Evolutionary conservation across 352 stramenopile genomes (phyloP), one percentile per base, ranked within the genome.

Genomic region (Phytophthora sojae): DNA sequence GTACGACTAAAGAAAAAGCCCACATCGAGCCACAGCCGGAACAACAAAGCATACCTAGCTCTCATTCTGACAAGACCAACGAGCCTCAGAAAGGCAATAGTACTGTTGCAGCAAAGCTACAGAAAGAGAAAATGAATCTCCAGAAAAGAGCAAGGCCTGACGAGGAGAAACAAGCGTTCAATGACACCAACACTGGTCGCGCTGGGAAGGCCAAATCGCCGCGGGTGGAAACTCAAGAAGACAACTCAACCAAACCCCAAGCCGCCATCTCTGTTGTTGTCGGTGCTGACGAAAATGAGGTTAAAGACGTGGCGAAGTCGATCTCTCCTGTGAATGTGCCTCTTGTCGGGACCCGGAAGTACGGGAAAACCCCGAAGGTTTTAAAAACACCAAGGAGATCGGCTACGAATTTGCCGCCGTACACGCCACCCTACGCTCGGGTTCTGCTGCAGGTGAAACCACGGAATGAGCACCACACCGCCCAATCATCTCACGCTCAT

Each of bases 291-390:
- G 29, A 57, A 47, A 45, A 51, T 3, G 30, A 32, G 21, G 42
- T 2, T 12, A 29, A 52, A 50, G 60, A 51, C 37, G 44, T 32
- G 29, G 42, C 32, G 14, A 57, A 53, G 30, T 12, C 8, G n/a
- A 61, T 6, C 12, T 19, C 19, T 29, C n/a, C 3, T 29, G 39
- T 32, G 21, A 23, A 71, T 60, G 47, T 64, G n/a, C 6, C 51
- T 15, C 42, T 12, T 1, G 25, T 72, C 45, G 50, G 23, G 15
- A 21, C 57, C 30, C 67, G 59, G 3, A 79, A 72, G 52, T 71
- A 76, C 21, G 63, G 68, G 5, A 79, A 76, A 45, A 74, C 67
- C 12, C 54, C 72, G 1, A 76, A 71, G 57, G 12, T 56, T 11
- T n/a, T 74, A 1, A 76, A 70, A 49, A 63, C 29, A 11, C 15